Base-by-base conservation (phyloP, 2,329 filamentous ascomycete genomes). In the Cadophora gregata region DNA sequence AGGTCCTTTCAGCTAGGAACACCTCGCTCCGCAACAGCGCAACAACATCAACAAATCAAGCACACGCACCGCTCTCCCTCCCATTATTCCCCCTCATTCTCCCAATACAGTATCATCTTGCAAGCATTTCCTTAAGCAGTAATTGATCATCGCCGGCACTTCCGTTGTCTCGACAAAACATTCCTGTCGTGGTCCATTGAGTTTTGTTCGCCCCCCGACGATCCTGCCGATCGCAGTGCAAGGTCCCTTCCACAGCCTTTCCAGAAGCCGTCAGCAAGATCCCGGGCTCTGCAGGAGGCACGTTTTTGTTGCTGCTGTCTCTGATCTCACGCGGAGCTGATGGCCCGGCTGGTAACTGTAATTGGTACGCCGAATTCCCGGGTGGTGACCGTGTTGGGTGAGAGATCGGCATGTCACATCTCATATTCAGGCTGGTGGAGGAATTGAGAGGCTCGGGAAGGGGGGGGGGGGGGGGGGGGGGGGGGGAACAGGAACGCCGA, bases 201-300 rank as follows among this genome's bases (percentile, higher is more conserved):
- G 33, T 42, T n/a, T 36, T 36, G 21, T 58, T 33, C 31, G 31
- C 53, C 12, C 53, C 53, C 42, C 31, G 33, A 58, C 31, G 53
- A 58, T 58, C 53, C 19, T 21, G 53, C 7, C 21, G 53, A 58
- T 58, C 48, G 48, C 48, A 51, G 7, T 25, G 48, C 48, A 51
- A 14, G 12, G 48, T 16, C n/a, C 10, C 53, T 58, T 58, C 53
- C 53, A 58, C 53, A 16, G 31, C 53, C 31, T 33, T 58, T 58
- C 53, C 33, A 58, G 53, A 58, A 58, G 53, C 29, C 53, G 53
- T 56, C 53, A 38, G 53, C 31, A 38, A 7, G 29, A 56, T 25
- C 53, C 53, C 10, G 10, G n/a, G 31, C 31, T 24, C 8, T 21
- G 31, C 25, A 24, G 14, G n/a, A 51, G 53, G 53, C 53, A 58